A percentile compares a stretch with the other conserved stretches of the same genome.
These are phyloP conservation scores for Trametes versicolor DNA, from an alignment of 1,284 basidiomycete species.

Conservation along the genomic window DNA sequence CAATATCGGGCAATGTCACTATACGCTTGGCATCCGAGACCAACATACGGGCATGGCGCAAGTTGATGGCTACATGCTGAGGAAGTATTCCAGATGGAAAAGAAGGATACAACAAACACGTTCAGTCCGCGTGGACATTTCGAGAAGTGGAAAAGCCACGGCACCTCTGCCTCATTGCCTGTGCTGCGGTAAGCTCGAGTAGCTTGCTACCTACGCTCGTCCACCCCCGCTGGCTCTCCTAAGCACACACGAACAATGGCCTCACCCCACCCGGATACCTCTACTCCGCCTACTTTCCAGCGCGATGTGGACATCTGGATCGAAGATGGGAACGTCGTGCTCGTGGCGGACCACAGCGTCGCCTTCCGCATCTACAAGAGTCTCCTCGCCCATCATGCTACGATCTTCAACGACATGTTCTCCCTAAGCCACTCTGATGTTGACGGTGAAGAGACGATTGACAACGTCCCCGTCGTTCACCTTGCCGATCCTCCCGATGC, in stretches of 20 bases:
- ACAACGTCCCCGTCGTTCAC: conserved; percentile 13
- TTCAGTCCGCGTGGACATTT: too few species aligned
- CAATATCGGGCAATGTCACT: too few species aligned
- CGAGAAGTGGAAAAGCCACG: too few species aligned
- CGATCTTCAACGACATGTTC: conserved; percentile 6
- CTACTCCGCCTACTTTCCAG: neutral
- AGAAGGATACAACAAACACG: too few species aligned
- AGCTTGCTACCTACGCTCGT: too few species aligned
- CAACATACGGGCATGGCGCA: too few species aligned
- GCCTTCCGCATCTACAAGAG: neutral
- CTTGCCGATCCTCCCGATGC: conserved; percentile 1
- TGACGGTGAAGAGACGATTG: conserved; percentile 1
- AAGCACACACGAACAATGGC: neutral
- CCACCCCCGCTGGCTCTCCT: too few species aligned
- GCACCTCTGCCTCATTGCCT: too few species aligned
- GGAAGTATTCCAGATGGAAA: too few species aligned
- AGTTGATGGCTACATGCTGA: too few species aligned
- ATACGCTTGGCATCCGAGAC: too few species aligned
- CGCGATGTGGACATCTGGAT: neutral
- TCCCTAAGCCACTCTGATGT: neutral
- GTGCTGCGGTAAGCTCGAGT: too few species aligned
- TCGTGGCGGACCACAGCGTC: neutral
- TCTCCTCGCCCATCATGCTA: neutral
- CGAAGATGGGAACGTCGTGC: neutral
- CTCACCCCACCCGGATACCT: neutral